phyloP scores from a whole-genome alignment of 495 filamentous ascomycete genomes.

The Aspergillus olivimuriae region DNA sequence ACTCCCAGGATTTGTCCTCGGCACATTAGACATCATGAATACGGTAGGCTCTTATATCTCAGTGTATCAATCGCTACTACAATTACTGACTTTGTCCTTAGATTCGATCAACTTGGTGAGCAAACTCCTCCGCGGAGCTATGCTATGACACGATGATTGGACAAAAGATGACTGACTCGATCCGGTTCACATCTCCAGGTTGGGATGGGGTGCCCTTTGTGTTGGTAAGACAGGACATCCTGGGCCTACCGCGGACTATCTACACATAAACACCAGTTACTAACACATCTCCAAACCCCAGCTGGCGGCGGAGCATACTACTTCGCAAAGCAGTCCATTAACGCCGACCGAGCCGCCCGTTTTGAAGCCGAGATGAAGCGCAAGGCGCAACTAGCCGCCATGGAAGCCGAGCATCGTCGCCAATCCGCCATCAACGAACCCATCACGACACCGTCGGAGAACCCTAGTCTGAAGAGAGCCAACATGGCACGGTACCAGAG shows the following conservation, averaged over 20 bases:
- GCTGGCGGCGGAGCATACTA: constrained; percentile 91
- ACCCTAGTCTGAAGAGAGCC: constrained; percentile 28
- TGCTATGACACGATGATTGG: neutral
- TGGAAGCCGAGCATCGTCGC: constrained; percentile 48
- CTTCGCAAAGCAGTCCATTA: constrained; percentile 92
- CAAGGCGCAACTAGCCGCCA: constrained; percentile 53
- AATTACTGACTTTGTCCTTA: constrained; percentile 14
- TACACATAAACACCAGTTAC: neutral
- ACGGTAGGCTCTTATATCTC: constrained; percentile 25
- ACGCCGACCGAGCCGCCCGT: constrained; percentile 71
- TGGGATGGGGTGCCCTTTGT: constrained; percentile 82
- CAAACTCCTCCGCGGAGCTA: constrained; percentile 1
- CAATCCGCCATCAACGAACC: constrained; percentile 14
- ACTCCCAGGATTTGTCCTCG: neutral
- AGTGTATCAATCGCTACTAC: neutral
- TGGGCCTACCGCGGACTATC: neutral
- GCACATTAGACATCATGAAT: constrained; percentile 32
- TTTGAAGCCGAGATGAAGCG: constrained; percentile 61
- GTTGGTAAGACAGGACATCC: constrained; percentile 51
- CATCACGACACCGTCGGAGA: constrained; percentile 17
- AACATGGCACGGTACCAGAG: constrained; percentile 31
- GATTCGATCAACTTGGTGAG: constrained; percentile 52
- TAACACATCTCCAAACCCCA: constrained; percentile 21
- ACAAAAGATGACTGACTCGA: constrained; percentile 17
- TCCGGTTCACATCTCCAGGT: constrained; percentile 40